Conservation (phyloP, 371 early-diverging fungal species). For the Dichotomocladium elegans region DNA sequence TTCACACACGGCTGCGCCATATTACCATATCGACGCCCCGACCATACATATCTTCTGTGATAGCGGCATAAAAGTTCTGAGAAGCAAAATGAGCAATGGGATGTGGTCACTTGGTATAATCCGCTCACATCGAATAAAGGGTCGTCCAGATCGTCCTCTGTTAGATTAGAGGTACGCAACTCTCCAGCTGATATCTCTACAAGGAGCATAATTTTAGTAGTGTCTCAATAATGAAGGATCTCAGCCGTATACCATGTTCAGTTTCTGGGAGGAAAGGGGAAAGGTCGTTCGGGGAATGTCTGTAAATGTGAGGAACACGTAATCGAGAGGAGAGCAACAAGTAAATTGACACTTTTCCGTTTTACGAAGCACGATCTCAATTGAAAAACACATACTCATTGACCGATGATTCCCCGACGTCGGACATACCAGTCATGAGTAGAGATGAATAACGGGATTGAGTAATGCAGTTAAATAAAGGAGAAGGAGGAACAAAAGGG, state of each 20-base stretch:
- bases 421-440: not conserved
- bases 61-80: not conserved
- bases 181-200: not conserved
- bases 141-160: not conserved
- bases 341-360: not conserved
- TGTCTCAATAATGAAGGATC: not conserved
- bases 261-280: not conserved
- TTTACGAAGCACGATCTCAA: not conserved
- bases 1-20: not conserved
- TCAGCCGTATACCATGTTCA: not conserved
- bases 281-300: not conserved
- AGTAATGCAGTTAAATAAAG: too few species aligned
- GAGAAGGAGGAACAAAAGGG: too few species aligned
- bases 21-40: constrained; percentile 36
- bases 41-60: constrained; percentile 30
- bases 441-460: too few species aligned
- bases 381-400: not conserved
- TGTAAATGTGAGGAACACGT: not conserved
- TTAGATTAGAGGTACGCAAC: not conserved
- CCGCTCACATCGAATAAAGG: not conserved
- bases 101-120: too few species aligned
- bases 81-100: not conserved
- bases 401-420: not conserved
- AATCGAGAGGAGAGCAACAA: not conserved
- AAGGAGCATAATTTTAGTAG: not conserved